These are phyloP conservation scores for Psilocybe sp. DNA, from an alignment of 768 basidiomycete genomes.

Conservation along the genomic window DNA sequence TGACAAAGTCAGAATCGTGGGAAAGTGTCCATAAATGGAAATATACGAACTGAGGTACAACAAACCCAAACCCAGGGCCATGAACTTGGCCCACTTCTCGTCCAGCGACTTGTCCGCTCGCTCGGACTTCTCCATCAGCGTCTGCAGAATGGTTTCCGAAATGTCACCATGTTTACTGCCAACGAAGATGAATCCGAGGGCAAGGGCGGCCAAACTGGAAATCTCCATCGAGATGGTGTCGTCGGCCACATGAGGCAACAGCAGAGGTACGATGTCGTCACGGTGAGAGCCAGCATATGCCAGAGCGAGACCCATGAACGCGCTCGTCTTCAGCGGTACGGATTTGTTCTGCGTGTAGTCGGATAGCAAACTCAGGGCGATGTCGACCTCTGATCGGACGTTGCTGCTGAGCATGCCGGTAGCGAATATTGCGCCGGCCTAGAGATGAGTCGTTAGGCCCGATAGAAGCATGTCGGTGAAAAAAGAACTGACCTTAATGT, in stretches of 20 bases:
- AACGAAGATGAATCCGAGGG: constrained; percentile 93
- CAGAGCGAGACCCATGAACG: constrained; percentile 90
- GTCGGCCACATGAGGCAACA: constrained; percentile 84
- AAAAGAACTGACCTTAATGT: constrained; percentile 69
- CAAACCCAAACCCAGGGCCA: constrained; percentile 86
- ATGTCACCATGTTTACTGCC: constrained; percentile 95
- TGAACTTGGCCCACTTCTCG: constrained; percentile 93
- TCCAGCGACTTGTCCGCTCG: constrained; percentile 69
- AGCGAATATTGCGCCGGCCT: constrained; percentile 92
- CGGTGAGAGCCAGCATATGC: constrained; percentile 95
- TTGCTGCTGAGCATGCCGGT: constrained; percentile 90
- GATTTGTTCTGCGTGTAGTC: constrained; percentile 91
- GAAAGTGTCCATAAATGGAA: not conserved
- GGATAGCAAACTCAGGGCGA: constrained; percentile 84
- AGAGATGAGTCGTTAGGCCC: not conserved
- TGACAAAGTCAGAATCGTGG: not conserved
- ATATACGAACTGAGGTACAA: constrained; percentile 76
- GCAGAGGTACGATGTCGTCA: constrained; percentile 72
- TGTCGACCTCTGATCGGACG: constrained; percentile 90
- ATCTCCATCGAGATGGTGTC: constrained; percentile 87
- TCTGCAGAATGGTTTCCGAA: constrained; percentile 84
- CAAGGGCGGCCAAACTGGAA: constrained; percentile 77
- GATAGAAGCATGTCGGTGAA: not conserved
- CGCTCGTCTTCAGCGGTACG: constrained; percentile 76
- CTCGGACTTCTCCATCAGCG: constrained; percentile 76